These are phyloP conservation scores for Hymenoscyphus fraxineus DNA, from an alignment of 2,329 filamentous ascomycete species.

Conservation along the genomic window DNA sequence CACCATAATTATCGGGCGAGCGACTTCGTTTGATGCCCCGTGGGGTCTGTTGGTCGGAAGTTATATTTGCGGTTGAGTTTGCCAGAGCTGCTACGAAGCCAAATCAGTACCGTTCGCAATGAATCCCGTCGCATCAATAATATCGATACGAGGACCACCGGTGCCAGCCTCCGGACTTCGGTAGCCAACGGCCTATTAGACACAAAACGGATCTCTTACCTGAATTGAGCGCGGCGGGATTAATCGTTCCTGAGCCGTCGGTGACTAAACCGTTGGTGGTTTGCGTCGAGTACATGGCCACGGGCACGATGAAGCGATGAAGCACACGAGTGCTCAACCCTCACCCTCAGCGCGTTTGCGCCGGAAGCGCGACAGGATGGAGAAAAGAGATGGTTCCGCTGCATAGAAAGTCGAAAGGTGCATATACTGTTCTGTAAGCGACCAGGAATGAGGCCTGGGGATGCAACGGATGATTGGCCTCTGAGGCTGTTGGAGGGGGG, in stretches of 20 bases:
- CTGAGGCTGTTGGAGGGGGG: conserved; percentile 8
- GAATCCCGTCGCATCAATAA: conserved; percentile 1
- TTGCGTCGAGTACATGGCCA: conserved; percentile 54
- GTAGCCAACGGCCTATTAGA: neutral
- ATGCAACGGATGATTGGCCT: conserved; percentile 19
- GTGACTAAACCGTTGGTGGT: conserved; percentile 60
- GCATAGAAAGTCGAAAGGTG: conserved; percentile 16
- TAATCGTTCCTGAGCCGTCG: conserved; percentile 84
- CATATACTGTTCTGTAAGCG: conserved; percentile 13
- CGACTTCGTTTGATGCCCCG: conserved; percentile 77
- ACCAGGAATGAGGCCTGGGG: conserved; percentile 16
- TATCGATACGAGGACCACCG: neutral
- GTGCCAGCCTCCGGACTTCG: conserved; percentile 15
- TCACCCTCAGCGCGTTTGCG: conserved; percentile 28
- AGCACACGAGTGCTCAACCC: conserved; percentile 14
- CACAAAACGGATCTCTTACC: conserved; percentile 48
- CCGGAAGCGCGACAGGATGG: conserved; percentile 20
- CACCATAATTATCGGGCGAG: conserved; percentile 60
- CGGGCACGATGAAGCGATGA: conserved; percentile 39
- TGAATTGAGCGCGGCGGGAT: conserved; percentile 81
- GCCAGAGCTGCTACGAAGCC: conserved; percentile 27
- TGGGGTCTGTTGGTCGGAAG: conserved; percentile 52
- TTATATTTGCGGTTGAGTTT: conserved; percentile 40
- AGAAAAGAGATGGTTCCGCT: conserved; percentile 18
- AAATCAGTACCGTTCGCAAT: conserved; percentile 20